phyloP scores from a whole-genome alignment of 108 stramenopile genomes.

The Cyclostephanos invisitatus region DNA sequence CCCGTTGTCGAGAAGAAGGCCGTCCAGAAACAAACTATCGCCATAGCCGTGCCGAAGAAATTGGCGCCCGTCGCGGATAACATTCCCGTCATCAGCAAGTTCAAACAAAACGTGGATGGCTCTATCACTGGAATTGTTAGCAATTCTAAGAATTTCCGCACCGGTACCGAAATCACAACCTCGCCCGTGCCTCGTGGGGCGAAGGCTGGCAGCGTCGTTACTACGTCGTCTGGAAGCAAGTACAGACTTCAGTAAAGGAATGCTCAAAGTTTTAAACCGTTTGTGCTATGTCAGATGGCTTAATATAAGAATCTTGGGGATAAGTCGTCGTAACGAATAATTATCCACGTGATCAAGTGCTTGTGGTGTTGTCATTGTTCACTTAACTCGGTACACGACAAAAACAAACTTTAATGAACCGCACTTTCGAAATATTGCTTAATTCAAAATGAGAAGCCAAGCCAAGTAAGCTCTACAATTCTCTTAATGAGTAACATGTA shows the following conservation, averaged over 20 bases:
- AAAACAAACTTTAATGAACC: too few species aligned
- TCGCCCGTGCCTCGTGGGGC: constrained; percentile 77
- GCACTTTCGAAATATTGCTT: too few species aligned
- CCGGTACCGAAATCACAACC: constrained; percentile 84
- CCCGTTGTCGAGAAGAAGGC: constrained; percentile 36
- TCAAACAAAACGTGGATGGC: constrained; percentile 77
- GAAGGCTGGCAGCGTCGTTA: constrained; percentile 68
- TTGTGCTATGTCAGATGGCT: not conserved
- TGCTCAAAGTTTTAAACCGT: not conserved
- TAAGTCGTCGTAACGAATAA: not conserved
- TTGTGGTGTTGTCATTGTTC: too few species aligned
- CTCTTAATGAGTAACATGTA: too few species aligned
- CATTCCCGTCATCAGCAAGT: constrained; percentile 76
- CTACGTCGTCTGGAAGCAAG: constrained; percentile 80
- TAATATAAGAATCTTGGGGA: not conserved
- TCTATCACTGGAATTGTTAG: constrained; percentile 77
- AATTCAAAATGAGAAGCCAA: too few species aligned
- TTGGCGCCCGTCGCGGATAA: constrained; percentile 47
- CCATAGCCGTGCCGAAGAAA: constrained; percentile 30
- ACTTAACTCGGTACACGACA: too few species aligned
- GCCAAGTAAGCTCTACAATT: too few species aligned
- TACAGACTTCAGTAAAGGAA: constrained; percentile 67
- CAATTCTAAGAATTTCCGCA: constrained; percentile 72
- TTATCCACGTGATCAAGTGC: too few species aligned
- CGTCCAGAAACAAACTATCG: constrained; percentile 21